A percentile compares a stretch with the other conserved stretches of the same genome.
phyloP scores from a whole-genome alignment of 495 filamentous ascomycete species.

The Choiromyces venosus region DNA sequence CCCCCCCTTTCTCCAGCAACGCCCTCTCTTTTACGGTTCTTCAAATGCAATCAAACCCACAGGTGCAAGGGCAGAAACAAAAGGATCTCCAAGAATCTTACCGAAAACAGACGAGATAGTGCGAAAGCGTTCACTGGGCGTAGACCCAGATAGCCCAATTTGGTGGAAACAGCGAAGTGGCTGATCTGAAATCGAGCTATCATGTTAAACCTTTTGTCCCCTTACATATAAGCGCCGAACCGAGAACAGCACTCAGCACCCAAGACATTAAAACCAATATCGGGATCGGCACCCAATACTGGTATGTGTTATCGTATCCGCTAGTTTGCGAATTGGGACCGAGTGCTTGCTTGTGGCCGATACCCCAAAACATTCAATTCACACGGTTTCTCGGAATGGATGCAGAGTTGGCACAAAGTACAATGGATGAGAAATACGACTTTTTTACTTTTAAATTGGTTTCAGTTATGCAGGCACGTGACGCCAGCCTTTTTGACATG shows the following conservation, averaged over 20 bases:
- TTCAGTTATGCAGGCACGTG: background rate
- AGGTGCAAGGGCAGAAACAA: background rate
- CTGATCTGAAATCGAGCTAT: background rate
- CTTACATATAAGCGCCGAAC: too few species aligned
- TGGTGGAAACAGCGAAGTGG: background rate
- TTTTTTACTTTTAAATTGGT: background rate
- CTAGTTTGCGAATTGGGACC: background rate
- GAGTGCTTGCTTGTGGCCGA: background rate
- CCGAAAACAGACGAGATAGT: background rate
- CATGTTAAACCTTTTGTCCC: too few species aligned
- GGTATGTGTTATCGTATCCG: background rate
- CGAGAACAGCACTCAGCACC: background rate
- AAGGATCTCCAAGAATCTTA: background rate
- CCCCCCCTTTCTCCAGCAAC: background rate
- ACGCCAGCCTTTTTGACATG: background rate
- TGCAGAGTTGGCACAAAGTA: background rate
- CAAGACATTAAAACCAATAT: background rate
- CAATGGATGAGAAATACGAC: background rate
- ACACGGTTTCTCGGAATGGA: background rate
- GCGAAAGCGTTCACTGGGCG: background rate
- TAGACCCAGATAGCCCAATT: background rate
- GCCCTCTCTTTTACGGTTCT: background rate
- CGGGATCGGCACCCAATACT: background rate
- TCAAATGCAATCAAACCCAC: background rate
- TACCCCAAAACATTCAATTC: background rate